Base-by-base conservation (phyloP, 2,329 filamentous ascomycete species). In the Aspergillus sp. region DNA sequence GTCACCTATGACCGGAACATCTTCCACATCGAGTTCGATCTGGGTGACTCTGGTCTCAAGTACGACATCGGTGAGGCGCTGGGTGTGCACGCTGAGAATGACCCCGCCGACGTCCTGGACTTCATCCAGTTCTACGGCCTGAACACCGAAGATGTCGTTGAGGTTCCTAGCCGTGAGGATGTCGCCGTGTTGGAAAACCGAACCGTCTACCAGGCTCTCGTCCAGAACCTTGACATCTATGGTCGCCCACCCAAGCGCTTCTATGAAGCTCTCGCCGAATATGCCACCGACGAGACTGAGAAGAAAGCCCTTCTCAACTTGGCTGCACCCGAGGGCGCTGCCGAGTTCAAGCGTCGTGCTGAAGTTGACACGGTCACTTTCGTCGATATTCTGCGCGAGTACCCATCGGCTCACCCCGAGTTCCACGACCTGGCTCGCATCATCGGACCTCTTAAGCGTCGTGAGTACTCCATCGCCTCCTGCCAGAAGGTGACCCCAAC, bases 21-120 rank as follows among this genome's bases (percentile, higher is more conserved):
- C 78, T 99, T 99, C 89, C 95, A 99, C 81, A 98, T 99, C 63
- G 95, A 99, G 79, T 99, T 99, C 71, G 95, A 98, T 73, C 86
- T 99, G 24, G 94, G 94, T 61, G 80, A 89, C 70, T 96, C 94
- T 36, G 94, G 93, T 45, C 87, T 99, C 65, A 96, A 87, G 47
- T 99, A 99, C 80, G 91, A 96, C 74, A 98, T 99, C 70, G 95
- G 95, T 58, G 95, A 99, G 80, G 95, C 95, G 51, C 88, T 99
- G 18, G 95, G 95, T 65, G 93, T 99, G 63, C 95, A 99, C 76
- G 91, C 92, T 6, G 91, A 98, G 78, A 99, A 99, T 77, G 89
- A 98, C 75, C 84, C 88, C 51, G 80, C 82, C 50, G 85, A 95
- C 62, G 89, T 98, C 60, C 81, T 87, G 65, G 85, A 90, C 47